A percentile compares a stretch with the other conserved stretches of the same genome.
These are phyloP conservation scores for Postia placenta DNA, from an alignment of 768 basidiomycete species.

Conservation along the genomic window DNA sequence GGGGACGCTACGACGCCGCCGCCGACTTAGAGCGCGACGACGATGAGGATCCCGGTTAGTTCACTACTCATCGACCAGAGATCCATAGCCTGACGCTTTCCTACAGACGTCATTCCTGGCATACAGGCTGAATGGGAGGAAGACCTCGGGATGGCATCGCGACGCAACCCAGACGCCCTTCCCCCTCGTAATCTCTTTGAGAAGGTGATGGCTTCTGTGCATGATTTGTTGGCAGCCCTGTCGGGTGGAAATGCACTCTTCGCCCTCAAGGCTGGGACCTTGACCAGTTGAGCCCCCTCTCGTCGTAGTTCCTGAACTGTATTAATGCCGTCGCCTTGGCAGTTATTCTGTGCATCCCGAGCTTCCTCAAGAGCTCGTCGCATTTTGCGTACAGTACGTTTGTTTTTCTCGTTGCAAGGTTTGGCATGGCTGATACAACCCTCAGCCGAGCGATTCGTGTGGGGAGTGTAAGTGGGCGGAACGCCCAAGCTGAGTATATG, in stretches of 20 bases:
- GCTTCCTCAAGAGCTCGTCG: conserved; percentile 48
- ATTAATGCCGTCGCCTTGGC: background rate
- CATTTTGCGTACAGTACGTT: conserved; percentile 52
- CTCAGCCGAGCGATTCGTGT: conserved; percentile 57
- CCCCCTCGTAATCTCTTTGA: conserved; percentile 62
- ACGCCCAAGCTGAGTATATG: background rate
- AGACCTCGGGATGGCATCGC: conserved; percentile 51
- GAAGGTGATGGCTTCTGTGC: conserved; percentile 38
- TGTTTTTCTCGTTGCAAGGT: background rate
- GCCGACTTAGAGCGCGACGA: conserved; percentile 42
- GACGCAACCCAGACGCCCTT: conserved; percentile 69
- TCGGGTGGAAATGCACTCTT: conserved; percentile 58
- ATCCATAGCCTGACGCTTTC: background rate
- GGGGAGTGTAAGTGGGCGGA: conserved; percentile 57
- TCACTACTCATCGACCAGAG: background rate
- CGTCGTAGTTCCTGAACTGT: background rate
- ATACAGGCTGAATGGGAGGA: conserved; percentile 33
- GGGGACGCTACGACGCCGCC: conserved; percentile 38
- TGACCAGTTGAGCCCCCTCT: conserved; percentile 46
- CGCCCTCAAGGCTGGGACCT: conserved; percentile 62
- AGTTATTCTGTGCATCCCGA: conserved; percentile 58
- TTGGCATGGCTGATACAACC: conserved; percentile 6
- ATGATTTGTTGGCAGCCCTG: conserved; percentile 33
- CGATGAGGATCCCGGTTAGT: conserved; percentile 62
- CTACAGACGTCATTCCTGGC: conserved; percentile 51